Base-by-base conservation (phyloP, 192 early-diverging fungal species). In the Coemansia sp. region DNA sequence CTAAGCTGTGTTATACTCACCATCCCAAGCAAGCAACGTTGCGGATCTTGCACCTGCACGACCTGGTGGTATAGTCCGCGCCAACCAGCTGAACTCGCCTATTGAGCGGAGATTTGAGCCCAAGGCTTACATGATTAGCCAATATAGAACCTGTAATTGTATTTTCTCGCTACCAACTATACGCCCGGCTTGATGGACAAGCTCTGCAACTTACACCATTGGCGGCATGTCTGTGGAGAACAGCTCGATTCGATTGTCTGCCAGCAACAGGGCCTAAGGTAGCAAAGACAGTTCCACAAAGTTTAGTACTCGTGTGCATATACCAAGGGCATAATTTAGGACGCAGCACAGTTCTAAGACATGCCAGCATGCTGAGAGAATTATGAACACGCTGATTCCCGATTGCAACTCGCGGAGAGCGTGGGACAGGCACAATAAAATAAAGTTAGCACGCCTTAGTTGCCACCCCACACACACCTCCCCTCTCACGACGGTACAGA, bases 171-270 rank as follows among this genome's bases (percentile, higher is more conserved):
- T 2, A 49, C 11, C 47, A 49, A 11, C 47, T 27, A 27, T n/a
- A 24, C 22, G 14, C 24, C 14, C 11, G 2, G 22, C 6, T 20
- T 0, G 10, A 14, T 20, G 27, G 24, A 27, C 8, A 11, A 49
- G 24, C 47, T 49, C 24, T 49, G 24, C 31, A 15, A 86, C 89
- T 78, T 88, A 91, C 90, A 82, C 71, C 68, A 83, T 78, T 7
- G 90, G 91, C 6, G 89, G 88, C 59, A 88, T 79, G 68, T 92
- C 90, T 8, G 91, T 92, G 17, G 91, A 92, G 60, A 85, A 92
- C 15, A 92, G 68, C 74, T 92, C 89, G 35, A 92, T 87, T 10
- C 84, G 72, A 41, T 86, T 88, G 59, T 92, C 91, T 2, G 89
- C 90, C 3, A 90, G 70, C 36, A 90, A 74, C 73, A 90, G 66